A percentile compares a stretch with the other conserved stretches of the same genome.
These are phyloP conservation scores for Lojkania enalia DNA, from an alignment of 2,329 filamentous ascomycete species.

Conservation along the genomic window DNA sequence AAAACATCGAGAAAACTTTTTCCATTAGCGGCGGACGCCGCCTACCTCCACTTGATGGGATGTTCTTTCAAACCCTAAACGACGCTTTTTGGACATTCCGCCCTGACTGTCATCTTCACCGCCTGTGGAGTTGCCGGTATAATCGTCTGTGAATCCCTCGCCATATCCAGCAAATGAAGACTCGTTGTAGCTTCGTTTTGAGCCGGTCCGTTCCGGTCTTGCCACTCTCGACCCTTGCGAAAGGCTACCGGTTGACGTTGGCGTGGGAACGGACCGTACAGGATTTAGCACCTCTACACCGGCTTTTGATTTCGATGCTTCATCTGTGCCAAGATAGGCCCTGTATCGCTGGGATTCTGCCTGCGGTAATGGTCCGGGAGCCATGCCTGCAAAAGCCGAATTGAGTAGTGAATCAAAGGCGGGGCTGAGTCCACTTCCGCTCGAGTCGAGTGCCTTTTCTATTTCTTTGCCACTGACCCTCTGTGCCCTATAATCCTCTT, in stretches of 20 bases:
- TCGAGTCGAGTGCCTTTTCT: slow-evolving; percentile 32
- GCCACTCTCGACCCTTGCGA: slow-evolving; percentile 44
- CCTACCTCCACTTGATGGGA: slow-evolving; percentile 42
- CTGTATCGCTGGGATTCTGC: slow-evolving; percentile 49
- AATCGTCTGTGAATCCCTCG: slow-evolving; percentile 72
- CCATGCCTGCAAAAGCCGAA: slow-evolving; percentile 47
- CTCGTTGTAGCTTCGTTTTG: slow-evolving; percentile 77
- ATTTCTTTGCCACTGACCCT: slow-evolving; percentile 47
- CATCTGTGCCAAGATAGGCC: slow-evolving; percentile 50
- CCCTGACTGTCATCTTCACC: slow-evolving; percentile 63
- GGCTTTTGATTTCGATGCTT: slow-evolving; percentile 37
- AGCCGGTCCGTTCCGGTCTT: slow-evolving; percentile 66
- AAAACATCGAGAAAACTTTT: no score
- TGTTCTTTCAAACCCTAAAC: slow-evolving; percentile 40
- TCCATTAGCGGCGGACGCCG: slow-evolving; percentile 39
- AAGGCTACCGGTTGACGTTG: slow-evolving; percentile 32
- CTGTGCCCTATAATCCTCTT: slow-evolving; percentile 46
- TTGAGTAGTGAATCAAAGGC: slow-evolving; percentile 42
- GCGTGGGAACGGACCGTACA: slow-evolving; percentile 24
- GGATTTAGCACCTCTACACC: slow-evolving; percentile 20
- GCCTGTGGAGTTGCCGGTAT: slow-evolving; percentile 68
- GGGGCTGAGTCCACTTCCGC: slow-evolving; percentile 29
- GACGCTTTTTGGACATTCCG: slow-evolving; percentile 38
- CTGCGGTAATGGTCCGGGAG: slow-evolving; percentile 47
- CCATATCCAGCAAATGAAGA: slow-evolving; percentile 74